Conservation (phyloP, 2,329 filamentous ascomycete genomes). For the Aspergillus pseudoterreus region DNA sequence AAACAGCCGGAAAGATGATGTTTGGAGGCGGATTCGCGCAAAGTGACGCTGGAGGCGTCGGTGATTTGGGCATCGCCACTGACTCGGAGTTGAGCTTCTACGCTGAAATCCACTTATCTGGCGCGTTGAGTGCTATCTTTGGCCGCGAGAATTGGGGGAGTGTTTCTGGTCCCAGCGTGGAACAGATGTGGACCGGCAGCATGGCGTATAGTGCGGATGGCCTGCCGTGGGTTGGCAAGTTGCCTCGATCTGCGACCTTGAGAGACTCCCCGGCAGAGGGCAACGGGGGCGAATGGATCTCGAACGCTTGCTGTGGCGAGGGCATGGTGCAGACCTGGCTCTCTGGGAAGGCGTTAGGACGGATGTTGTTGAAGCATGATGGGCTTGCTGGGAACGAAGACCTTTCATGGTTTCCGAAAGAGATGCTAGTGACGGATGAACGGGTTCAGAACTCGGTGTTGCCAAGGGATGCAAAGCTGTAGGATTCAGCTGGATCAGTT, state of each 20-base stretch:
- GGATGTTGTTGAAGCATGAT: conserved; percentile 21
- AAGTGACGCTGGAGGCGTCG: conserved; percentile 41
- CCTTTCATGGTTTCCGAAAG: conserved; percentile 27
- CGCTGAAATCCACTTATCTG: conserved; percentile 25
- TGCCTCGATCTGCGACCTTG: conserved; percentile 16
- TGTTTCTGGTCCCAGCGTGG: conserved; percentile 15
- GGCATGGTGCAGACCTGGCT: conserved; percentile 33
- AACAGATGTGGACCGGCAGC: conserved; percentile 36
- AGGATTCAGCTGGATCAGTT: too few species aligned
- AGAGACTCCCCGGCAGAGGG: background rate
- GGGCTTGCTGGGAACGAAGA: conserved; percentile 6
- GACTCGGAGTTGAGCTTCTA: conserved; percentile 36
- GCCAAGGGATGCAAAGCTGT: background rate
- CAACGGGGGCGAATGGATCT: conserved; percentile 24
- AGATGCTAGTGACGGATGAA: conserved; percentile 25
- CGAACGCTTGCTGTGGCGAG: conserved; percentile 26
- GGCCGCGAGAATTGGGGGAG: conserved; percentile 20
- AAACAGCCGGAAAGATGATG: conserved; percentile 46
- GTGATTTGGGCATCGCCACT: conserved; percentile 47
- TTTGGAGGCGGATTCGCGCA: conserved; percentile 52
- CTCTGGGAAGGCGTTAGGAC: conserved; percentile 24
- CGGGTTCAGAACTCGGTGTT: conserved; percentile 16
- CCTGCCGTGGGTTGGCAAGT: conserved; percentile 49
- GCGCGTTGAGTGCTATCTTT: conserved; percentile 23
- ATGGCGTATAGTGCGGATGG: conserved; percentile 52